These are phyloP conservation scores for Lagenidium sp. DNA, from an alignment of 352 stramenopile species.

Conservation along the genomic window DNA sequence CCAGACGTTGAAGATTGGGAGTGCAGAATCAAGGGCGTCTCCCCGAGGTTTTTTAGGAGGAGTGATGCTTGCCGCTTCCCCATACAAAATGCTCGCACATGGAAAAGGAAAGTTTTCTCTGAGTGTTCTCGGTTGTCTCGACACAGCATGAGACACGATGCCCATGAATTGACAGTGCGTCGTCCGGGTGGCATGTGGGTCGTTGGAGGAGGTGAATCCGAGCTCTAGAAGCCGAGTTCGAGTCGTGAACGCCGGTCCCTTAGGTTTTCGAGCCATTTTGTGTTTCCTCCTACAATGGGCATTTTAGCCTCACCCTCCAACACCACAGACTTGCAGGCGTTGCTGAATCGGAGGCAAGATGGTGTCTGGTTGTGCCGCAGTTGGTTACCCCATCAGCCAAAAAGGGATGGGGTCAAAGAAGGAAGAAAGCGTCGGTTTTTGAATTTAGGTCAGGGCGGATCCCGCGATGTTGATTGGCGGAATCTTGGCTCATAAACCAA, in stretches of 20 bases:
- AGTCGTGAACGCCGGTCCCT: neutral
- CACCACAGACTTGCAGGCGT: conserved; percentile 9
- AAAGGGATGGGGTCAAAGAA: conserved; percentile 23
- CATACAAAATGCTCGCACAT: conserved; percentile 14
- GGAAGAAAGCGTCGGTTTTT: conserved; percentile 34
- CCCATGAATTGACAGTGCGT: no score
- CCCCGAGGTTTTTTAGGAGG: conserved; percentile 31
- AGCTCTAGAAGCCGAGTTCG: no score
- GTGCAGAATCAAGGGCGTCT: conserved; percentile 26
- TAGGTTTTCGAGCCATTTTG: conserved; percentile 14
- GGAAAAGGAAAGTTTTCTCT: conserved; percentile 5
- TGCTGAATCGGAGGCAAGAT: conserved; percentile 23
- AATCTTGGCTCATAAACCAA: conserved; percentile 17
- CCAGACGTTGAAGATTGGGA: conserved; percentile 24
- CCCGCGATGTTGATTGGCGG: conserved; percentile 26
- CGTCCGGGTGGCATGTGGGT: no score
- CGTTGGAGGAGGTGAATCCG: no score
- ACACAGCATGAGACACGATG: conserved; percentile 3
- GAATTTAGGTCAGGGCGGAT: conserved; percentile 7
- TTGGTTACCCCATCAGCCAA: conserved; percentile 24
- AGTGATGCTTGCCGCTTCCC: conserved; percentile 7
- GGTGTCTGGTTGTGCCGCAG: conserved; percentile 14
- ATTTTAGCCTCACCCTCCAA: conserved; percentile 17
- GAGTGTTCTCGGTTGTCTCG: neutral
- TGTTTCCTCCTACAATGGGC: conserved; percentile 9